These are phyloP conservation scores for Pseudogymnoascus pannorum DNA, from an alignment of 2,329 filamentous ascomycete genomes.

Conservation along the genomic window DNA sequence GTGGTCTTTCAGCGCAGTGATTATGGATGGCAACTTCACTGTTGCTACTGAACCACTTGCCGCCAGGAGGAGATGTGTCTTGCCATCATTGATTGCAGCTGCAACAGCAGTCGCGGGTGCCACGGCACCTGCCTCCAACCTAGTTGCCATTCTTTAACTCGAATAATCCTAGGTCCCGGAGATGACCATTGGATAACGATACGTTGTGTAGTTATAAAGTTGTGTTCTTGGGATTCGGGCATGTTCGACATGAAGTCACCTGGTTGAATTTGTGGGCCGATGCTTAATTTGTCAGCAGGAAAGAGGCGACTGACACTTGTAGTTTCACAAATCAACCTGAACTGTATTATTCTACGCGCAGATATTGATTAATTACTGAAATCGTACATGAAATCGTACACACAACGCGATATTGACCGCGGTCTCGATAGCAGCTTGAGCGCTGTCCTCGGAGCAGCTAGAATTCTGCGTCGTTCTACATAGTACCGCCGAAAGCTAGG, in stretches of 20 bases:
- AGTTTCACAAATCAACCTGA: not conserved
- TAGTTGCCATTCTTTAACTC: not conserved
- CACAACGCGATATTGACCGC: not conserved
- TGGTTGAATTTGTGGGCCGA: not conserved
- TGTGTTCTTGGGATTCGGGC: not conserved
- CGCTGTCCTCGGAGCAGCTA: not conserved
- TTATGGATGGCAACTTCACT: constrained; percentile 70
- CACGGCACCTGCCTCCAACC: not conserved
- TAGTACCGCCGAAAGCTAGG: not conserved
- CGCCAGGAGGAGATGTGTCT: constrained; percentile 56
- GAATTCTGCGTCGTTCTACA: not conserved
- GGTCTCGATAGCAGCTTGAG: not conserved
- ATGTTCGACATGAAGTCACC: not conserved
- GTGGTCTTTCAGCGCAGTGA: constrained; percentile 44
- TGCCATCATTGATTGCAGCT: constrained; percentile 36
- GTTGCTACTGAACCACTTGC: constrained; percentile 74
- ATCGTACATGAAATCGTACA: no score
- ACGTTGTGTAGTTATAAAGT: not conserved
- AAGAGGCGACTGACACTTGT: not conserved
- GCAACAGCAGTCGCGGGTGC: constrained; percentile 2
- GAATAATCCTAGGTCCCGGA: not conserved
- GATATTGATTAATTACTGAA: not conserved
- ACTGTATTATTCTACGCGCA: not conserved
- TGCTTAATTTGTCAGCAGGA: not conserved
- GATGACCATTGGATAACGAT: not conserved